A percentile compares a stretch with the other conserved stretches of the same genome.
Conservation (phyloP, 805 yeast species). For the Yarrowia sp. region DNA sequence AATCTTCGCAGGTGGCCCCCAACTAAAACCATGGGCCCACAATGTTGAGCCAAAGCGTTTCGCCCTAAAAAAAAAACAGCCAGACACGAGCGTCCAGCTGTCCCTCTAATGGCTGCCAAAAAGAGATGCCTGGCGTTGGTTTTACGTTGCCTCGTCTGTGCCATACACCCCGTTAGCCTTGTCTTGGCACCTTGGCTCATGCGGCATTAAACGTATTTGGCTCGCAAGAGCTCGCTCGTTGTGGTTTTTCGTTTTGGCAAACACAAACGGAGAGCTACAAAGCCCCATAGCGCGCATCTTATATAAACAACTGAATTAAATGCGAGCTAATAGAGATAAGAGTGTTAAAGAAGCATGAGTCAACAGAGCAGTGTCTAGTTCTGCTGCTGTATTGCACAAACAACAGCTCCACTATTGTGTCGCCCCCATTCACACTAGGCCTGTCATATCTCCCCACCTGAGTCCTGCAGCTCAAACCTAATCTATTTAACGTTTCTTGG, state of each 20-base stretch:
- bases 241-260: not conserved
- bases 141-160: constrained; percentile 4
- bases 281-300: constrained; percentile 3
- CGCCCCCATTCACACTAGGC: too few species aligned
- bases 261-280: not conserved
- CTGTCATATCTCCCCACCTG: constrained; percentile 22
- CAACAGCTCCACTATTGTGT: too few species aligned
- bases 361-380: too few species aligned
- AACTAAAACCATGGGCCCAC: too few species aligned
- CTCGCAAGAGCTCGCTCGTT: not conserved
- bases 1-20: not conserved
- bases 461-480: not conserved
- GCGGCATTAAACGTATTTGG: constrained; percentile 22
- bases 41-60: too few species aligned
- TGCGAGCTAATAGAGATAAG: too few species aligned
- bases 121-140: not conserved
- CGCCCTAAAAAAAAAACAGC: too few species aligned
- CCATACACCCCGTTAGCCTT: constrained; percentile 8
- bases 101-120: not conserved
- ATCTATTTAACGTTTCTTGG: constrained; percentile 14
- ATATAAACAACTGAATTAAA: not conserved
- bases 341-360: too few species aligned
- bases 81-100: too few species aligned
- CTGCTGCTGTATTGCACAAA: too few species aligned
- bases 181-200: constrained; percentile 34